Evolutionary conservation across 2,329 filamentous ascomycete species (phyloP).

Genomic region (Cadophora luteo-olivacea): DNA sequence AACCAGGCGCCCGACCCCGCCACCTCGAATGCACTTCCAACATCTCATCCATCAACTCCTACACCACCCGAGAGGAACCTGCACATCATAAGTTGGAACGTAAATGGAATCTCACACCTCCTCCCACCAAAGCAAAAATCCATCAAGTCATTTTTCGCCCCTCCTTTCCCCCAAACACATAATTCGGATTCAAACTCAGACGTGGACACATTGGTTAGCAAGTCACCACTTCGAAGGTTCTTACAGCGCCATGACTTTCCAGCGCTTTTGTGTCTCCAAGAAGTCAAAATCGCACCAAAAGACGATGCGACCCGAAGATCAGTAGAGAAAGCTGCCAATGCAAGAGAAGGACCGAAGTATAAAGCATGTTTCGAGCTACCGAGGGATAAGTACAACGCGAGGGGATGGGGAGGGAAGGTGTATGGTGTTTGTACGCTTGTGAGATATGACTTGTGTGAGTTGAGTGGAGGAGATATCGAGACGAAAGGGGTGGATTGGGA

Average conservation of each 20-base stretch:
- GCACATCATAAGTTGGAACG: conserved; percentile 26
- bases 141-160: conserved; percentile 29
- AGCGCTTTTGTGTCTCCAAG: conserved; percentile 53
- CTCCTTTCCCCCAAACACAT: conserved; percentile 18
- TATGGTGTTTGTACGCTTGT: conserved; percentile 60
- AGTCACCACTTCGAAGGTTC: conserved; percentile 47
- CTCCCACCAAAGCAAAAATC: conserved; percentile 24
- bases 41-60: not conserved
- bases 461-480: conserved; percentile 33
- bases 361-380: conserved; percentile 54
- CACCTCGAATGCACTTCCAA: not conserved
- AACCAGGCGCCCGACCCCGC: not conserved
- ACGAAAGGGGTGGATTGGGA: conserved; percentile 56
- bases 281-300: conserved; percentile 53
- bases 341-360: conserved; percentile 48
- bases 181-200: not conserved
- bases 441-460: conserved; percentile 46
- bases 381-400: conserved; percentile 55
- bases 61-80: not conserved
- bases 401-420: conserved; percentile 55
- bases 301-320: conserved; percentile 49
- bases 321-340: conserved; percentile 47
- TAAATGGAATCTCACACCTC: conserved; percentile 29
- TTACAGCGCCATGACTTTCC: conserved; percentile 53
- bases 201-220: not conserved